A percentile compares a stretch with the other conserved stretches of the same genome.
Evolutionary conservation across 1,284 basidiomycete genomes (phyloP).

Genomic region (Irpex sp.): DNA sequence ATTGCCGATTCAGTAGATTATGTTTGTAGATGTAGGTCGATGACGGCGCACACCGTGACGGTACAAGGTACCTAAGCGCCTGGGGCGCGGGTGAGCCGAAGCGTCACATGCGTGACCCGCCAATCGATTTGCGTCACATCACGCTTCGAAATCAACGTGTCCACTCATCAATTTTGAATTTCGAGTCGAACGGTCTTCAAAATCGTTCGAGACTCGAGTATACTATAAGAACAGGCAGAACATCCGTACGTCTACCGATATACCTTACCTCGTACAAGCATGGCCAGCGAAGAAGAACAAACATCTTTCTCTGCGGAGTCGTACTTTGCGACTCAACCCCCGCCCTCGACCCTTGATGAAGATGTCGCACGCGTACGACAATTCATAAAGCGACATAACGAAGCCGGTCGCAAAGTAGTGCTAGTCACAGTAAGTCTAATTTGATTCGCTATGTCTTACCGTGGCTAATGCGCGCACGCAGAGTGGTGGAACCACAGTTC

Average conservation of each 20-base stretch:
- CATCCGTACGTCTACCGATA: neutral
- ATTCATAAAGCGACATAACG: conserved; percentile 72
- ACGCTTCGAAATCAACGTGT: conserved; percentile 18
- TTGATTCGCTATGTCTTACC: conserved; percentile 7
- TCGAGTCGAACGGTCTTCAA: neutral
- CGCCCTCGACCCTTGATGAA: conserved; percentile 66
- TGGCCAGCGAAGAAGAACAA: conserved; percentile 7
- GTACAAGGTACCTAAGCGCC: too few species aligned
- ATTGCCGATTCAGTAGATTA: too few species aligned
- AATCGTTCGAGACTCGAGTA: conserved; percentile 2
- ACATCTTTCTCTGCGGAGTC: conserved; percentile 72
- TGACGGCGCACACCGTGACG: too few species aligned
- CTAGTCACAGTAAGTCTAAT: conserved; percentile 81
- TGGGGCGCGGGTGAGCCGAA: too few species aligned
- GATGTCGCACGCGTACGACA: conserved; percentile 59
- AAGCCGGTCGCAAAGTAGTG: conserved; percentile 74
- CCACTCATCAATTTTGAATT: neutral
- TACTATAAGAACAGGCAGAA: neutral
- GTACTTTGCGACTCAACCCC: conserved; percentile 84
- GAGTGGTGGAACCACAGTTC: conserved; percentile 96
- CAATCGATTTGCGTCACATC: neutral
- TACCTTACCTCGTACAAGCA: neutral
- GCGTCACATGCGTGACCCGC: neutral
- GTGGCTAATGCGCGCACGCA: conserved; percentile 29
- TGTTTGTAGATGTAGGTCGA: too few species aligned